Evolutionary conservation across 2,329 filamentous ascomycete species (phyloP).

Genomic region (Aspergillus texensis): DNA sequence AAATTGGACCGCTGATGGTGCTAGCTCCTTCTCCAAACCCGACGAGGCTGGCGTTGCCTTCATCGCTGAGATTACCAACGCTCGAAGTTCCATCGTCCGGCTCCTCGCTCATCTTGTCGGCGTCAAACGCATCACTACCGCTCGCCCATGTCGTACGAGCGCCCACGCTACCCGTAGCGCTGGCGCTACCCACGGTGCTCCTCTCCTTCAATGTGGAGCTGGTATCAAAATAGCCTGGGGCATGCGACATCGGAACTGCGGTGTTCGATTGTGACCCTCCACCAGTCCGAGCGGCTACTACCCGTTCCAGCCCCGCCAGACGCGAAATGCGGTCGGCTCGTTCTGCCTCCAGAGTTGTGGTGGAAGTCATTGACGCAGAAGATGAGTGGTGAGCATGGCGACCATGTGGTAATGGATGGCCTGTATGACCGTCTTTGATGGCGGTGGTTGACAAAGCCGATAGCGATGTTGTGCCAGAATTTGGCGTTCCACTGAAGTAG

Average conservation of each 20-base stretch:
- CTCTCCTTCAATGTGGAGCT: slow-evolving; percentile 73
- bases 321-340: slow-evolving; percentile 94
- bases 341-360: slow-evolving; percentile 82
- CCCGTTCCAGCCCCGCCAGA: slow-evolving; percentile 84
- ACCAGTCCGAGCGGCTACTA: slow-evolving; percentile 70
- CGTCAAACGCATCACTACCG: slow-evolving; percentile 61
- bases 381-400: slow-evolving; percentile 58
- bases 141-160: slow-evolving; percentile 70
- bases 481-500: slow-evolving; percentile 76
- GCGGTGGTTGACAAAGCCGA: slow-evolving; percentile 90
- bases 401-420: slow-evolving; percentile 67
- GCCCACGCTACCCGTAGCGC: slow-evolving; percentile 74
- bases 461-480: slow-evolving; percentile 87
- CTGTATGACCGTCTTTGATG: slow-evolving; percentile 94
- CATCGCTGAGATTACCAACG: slow-evolving; percentile 81
- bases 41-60: slow-evolving; percentile 79
- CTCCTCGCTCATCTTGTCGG: slow-evolving; percentile 63
- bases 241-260: slow-evolving; percentile 43
- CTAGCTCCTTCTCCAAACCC: slow-evolving; percentile 92
- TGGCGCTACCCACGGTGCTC: slow-evolving; percentile 89
- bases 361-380: slow-evolving; percentile 61
- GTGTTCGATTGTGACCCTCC: slow-evolving; percentile 32
- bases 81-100: slow-evolving; percentile 66
- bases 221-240: slow-evolving; percentile 79
- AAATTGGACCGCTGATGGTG: slow-evolving; percentile 77